A percentile compares a stretch with the other conserved stretches of the same genome.
These are phyloP conservation scores for Myriosclerotinia scirpicola DNA, from an alignment of 2,329 filamentous ascomycete genomes.

Conservation along the genomic window DNA sequence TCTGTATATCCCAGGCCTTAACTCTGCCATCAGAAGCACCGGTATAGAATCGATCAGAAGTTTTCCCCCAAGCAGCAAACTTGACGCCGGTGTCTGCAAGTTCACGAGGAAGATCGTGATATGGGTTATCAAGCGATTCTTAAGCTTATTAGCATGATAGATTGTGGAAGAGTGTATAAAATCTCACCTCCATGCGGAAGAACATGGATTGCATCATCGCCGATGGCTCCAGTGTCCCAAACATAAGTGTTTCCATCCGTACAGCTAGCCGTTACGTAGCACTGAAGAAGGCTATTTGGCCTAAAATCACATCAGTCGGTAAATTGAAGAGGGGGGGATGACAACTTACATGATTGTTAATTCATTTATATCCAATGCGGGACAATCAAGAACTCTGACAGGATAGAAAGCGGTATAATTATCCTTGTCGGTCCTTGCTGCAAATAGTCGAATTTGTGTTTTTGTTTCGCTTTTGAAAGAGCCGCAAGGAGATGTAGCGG, in stretches of 20 bases:
- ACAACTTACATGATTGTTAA: conserved; percentile 52
- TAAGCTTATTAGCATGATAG: conserved; percentile 25
- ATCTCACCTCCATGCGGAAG: conserved; percentile 52
- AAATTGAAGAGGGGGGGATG: not conserved
- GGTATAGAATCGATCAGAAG: conserved; percentile 59
- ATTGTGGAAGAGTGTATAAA: not conserved
- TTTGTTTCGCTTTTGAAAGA: conserved; percentile 46
- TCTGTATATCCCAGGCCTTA: conserved; percentile 62
- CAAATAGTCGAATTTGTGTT: conserved; percentile 60
- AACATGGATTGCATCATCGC: conserved; percentile 56
- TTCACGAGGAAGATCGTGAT: conserved; percentile 44
- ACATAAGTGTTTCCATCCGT: conserved; percentile 63
- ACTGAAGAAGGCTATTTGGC: conserved; percentile 52
- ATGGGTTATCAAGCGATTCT: conserved; percentile 38
- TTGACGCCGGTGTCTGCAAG: conserved; percentile 62
- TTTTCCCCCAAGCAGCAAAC: conserved; percentile 61
- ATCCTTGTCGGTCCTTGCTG: conserved; percentile 36
- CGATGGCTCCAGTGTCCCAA: conserved; percentile 56
- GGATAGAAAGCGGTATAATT: conserved; percentile 46
- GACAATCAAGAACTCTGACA: conserved; percentile 58
- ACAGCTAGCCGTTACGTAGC: conserved; percentile 60
- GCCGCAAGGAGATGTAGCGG: conserved; percentile 55
- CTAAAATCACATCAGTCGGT: conserved; percentile 40
- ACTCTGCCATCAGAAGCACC: conserved; percentile 63
- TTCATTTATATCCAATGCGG: conserved; percentile 62